Evolutionary conservation across 176 grass and related monocot genomes (phyloP).

Genomic region (Triticum turgidum): DNA sequence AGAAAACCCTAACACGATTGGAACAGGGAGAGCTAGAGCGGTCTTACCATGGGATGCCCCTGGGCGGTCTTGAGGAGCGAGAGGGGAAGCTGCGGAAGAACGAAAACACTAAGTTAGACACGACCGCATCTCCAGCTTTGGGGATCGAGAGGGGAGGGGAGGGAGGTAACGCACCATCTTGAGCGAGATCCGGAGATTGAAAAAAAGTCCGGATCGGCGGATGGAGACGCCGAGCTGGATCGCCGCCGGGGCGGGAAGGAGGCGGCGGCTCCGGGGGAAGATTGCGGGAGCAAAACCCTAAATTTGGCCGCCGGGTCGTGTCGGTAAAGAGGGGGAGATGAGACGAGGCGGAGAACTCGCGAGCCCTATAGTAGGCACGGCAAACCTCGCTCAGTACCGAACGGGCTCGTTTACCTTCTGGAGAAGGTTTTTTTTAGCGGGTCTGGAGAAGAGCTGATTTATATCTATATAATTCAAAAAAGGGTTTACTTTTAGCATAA

Average conservation of each 20-base stretch:
- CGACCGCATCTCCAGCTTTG: neutral
- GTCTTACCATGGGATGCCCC: slow-evolving; percentile 96
- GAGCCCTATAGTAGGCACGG: slow-evolving; percentile 1
- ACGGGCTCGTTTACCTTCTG: neutral
- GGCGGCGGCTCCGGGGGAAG: neutral
- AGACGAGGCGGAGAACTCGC: neutral
- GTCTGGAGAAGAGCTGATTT: too few relatives aligned
- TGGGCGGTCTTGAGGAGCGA: slow-evolving; percentile 98
- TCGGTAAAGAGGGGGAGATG: neutral
- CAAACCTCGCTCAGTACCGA: neutral
- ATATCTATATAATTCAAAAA: too few relatives aligned
- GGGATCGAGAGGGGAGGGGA: slow-evolving; percentile 14
- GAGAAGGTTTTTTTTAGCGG: neutral
- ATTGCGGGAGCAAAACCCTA: slow-evolving; percentile 36
- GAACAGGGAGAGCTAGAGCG: neutral
- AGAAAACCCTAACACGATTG: neutral
- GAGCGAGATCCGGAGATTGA: slow-evolving; percentile 18
- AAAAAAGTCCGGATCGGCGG: neutral
- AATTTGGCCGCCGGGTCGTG: neutral
- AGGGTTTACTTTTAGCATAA: too few relatives aligned
- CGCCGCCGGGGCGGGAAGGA: neutral
- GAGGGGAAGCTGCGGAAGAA: slow-evolving; percentile 74
- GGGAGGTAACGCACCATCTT: slow-evolving; percentile 38
- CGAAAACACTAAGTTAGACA: slow-evolving; percentile 41
- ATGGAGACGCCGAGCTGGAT: neutral